phyloP scores from a whole-genome alignment of 805 yeast species.

The Teunomyces pallodes region DNA sequence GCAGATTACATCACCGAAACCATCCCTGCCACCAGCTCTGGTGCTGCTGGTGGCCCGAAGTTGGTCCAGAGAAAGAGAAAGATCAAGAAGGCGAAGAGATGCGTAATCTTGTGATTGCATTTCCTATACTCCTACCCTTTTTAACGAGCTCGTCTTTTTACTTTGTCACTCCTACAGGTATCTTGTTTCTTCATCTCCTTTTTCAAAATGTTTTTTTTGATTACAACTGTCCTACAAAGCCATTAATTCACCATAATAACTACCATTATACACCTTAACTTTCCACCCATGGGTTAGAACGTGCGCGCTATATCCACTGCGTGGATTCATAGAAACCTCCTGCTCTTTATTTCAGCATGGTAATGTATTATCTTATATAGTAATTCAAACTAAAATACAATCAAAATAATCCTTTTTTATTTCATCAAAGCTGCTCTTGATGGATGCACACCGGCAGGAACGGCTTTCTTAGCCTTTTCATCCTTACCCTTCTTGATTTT shows the following conservation, averaged over 20 bases:
- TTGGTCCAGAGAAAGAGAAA: slow-evolving; percentile 20
- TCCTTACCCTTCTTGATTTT: slow-evolving; percentile 50
- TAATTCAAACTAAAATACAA: not conserved
- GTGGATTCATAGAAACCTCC: slow-evolving; percentile 1
- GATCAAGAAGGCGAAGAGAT: slow-evolving; percentile 33
- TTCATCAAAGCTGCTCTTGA: slow-evolving; percentile 56
- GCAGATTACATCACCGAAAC: slow-evolving; percentile 11
- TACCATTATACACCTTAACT: not conserved
- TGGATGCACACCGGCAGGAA: slow-evolving; percentile 54
- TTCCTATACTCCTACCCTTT: no score
- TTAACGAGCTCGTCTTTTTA: not conserved
- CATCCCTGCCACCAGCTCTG: slow-evolving; percentile 12
- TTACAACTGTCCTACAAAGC: not conserved
- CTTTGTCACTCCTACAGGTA: not conserved
- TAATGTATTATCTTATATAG: slow-evolving; percentile 5
- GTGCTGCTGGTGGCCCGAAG: slow-evolving; percentile 8
- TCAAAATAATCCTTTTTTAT: not conserved
- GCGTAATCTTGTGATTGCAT: slow-evolving; percentile 31
- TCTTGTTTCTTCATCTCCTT: no score
- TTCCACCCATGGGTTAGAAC: not conserved
- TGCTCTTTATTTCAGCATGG: slow-evolving; percentile 1
- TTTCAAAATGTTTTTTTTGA: not conserved
- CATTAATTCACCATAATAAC: not conserved
- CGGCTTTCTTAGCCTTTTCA: slow-evolving; percentile 27
- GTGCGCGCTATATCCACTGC: slow-evolving; percentile 1